A percentile compares a stretch with the other conserved stretches of the same genome.
These are phyloP conservation scores for Yamadazyma scolyti DNA, from an alignment of 805 yeast species.

Conservation along the genomic window DNA sequence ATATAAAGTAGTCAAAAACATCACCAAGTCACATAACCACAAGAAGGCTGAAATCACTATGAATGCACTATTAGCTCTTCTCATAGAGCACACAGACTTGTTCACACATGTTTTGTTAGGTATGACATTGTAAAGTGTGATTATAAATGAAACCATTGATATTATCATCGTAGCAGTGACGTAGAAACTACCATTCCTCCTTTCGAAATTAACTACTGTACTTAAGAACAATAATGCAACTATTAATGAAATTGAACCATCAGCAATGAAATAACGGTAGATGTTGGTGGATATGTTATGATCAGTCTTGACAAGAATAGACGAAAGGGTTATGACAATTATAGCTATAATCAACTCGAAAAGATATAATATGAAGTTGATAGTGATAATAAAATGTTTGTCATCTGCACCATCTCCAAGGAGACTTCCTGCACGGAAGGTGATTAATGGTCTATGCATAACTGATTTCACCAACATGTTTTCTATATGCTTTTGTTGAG, in stretches of 20 bases:
- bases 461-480: slow-evolving; percentile 24
- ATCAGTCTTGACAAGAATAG: slow-evolving; percentile 24
- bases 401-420: slow-evolving; percentile 13
- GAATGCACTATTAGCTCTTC: slow-evolving; percentile 35
- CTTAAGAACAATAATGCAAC: slow-evolving; percentile 33
- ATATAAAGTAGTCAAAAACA: slow-evolving; percentile 36
- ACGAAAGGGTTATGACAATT: slow-evolving; percentile 22
- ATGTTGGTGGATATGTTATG: slow-evolving; percentile 17
- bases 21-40: slow-evolving; percentile 35
- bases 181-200: slow-evolving; percentile 38
- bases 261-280: slow-evolving; percentile 36
- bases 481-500: slow-evolving; percentile 22
- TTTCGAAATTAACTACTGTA: slow-evolving; percentile 35
- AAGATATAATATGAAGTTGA: slow-evolving; percentile 25
- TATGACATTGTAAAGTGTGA: slow-evolving; percentile 23
- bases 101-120: slow-evolving; percentile 19
- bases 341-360: slow-evolving; percentile 28
- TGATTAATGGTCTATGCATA: slow-evolving; percentile 29
- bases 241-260: slow-evolving; percentile 27
- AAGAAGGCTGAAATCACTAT: slow-evolving; percentile 34
- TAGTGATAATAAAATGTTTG: slow-evolving; percentile 18
- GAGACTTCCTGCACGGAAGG: slow-evolving; percentile 17
- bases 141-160: slow-evolving; percentile 32
- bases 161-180: slow-evolving; percentile 30
- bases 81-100: slow-evolving; percentile 19